phyloP scores from a whole-genome alignment of 1,284 basidiomycete species.

The Apiotrichum gracile region DNA sequence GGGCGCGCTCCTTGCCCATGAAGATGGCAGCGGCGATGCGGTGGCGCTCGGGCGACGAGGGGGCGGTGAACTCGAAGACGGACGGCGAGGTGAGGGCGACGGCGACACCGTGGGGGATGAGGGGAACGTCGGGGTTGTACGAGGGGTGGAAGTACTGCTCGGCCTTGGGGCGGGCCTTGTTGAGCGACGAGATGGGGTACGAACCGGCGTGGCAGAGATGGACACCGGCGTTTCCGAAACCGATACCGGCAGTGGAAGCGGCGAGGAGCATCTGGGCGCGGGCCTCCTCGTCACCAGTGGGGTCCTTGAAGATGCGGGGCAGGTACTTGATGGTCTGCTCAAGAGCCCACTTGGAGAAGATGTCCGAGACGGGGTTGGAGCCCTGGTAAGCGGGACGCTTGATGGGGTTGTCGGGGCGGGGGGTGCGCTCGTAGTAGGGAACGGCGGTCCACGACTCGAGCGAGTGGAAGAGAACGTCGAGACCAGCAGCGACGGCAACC shows the following conservation, averaged over 20 bases:
- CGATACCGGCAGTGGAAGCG: slow-evolving; percentile 73
- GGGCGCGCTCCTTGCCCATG: slow-evolving; percentile 59
- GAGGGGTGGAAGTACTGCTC: slow-evolving; percentile 67
- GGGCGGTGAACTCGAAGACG: slow-evolving; percentile 91
- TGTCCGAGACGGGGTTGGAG: slow-evolving; percentile 90
- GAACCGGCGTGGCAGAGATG: slow-evolving; percentile 60
- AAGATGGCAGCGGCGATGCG: slow-evolving; percentile 84
- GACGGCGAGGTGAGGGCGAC: slow-evolving; percentile 82
- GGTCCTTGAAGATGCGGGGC: slow-evolving; percentile 76
- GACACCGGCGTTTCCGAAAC: slow-evolving; percentile 90
- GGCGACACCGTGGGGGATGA: slow-evolving; percentile 85
- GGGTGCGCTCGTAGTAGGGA: slow-evolving; percentile 74
- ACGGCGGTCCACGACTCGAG: slow-evolving; percentile 62
- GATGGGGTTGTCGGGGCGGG: slow-evolving; percentile 83
- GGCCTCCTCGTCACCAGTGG: slow-evolving; percentile 68
- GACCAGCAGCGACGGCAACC: slow-evolving; percentile 83
- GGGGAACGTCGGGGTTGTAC: slow-evolving; percentile 72
- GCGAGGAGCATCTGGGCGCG: slow-evolving; percentile 75
- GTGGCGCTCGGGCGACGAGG: slow-evolving; percentile 83
- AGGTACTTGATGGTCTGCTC: slow-evolving; percentile 85
- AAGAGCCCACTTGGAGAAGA: slow-evolving; percentile 93
- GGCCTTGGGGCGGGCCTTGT: slow-evolving; percentile 85
- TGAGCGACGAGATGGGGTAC: slow-evolving; percentile 73
- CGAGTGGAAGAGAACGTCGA: slow-evolving; percentile 92
- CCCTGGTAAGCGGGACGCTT: slow-evolving; percentile 84